These are phyloP conservation scores for Cryphonectria parasitica DNA, from an alignment of 2,329 filamentous ascomycete species.

Conservation along the genomic window DNA sequence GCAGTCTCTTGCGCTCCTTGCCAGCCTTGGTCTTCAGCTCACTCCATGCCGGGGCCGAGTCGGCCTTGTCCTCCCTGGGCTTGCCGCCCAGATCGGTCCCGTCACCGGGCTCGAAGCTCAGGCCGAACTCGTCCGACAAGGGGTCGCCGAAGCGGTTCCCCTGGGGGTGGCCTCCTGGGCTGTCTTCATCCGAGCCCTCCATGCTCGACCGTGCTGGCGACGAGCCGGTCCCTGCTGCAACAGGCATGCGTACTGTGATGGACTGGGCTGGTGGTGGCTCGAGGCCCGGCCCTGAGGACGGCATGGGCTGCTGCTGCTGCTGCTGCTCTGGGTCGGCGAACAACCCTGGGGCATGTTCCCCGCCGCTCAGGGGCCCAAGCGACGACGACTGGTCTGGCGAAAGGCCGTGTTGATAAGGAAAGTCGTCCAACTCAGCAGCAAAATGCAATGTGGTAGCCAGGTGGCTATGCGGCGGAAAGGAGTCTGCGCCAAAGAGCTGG, in stretches of 20 bases:
- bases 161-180: conserved; percentile 48
- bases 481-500: conserved; percentile 9
- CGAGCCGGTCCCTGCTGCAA: conserved; percentile 36
- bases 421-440: conserved; percentile 53
- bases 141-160: conserved; percentile 55
- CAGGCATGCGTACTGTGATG: conserved; percentile 41
- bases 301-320: conserved; percentile 37
- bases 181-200: conserved; percentile 51
- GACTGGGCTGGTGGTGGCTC: conserved; percentile 43
- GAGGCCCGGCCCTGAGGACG: conserved; percentile 42
- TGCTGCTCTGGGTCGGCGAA: conserved; percentile 38
- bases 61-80: conserved; percentile 61
- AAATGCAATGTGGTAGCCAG: conserved; percentile 53
- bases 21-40: conserved; percentile 90
- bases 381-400: conserved; percentile 43
- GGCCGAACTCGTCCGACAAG: conserved; percentile 62
- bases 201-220: conserved; percentile 34
- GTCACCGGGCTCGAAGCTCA: conserved; percentile 52
- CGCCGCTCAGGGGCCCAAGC: conserved; percentile 46
- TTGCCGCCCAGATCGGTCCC: conserved; percentile 58
- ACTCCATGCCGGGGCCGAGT: conserved; percentile 71
- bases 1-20: conserved; percentile 91
- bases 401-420: conserved; percentile 49
- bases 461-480: conserved; percentile 36
- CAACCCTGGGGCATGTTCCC: conserved; percentile 39